Evolutionary conservation across 805 yeast species (phyloP).

Genomic region (Lachancea lanzarotensis): DNA sequence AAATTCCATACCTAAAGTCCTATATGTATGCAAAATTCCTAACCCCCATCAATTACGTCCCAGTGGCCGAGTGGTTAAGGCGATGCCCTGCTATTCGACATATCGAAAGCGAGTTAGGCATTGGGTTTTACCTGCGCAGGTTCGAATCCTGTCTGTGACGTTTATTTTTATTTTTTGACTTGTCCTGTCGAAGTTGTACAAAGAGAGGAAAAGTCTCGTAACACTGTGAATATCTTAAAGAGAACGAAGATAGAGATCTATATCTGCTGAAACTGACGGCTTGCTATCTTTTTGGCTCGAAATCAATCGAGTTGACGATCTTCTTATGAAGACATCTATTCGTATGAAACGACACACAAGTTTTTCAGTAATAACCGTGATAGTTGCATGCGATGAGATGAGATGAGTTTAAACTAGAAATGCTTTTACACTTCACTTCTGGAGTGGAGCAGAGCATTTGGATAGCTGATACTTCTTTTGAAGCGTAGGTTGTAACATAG

Average conservation of each 20-base stretch:
- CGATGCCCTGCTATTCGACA: slow-evolving; percentile 73
- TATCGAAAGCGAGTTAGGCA: slow-evolving; percentile 53
- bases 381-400: too few species aligned
- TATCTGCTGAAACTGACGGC: too few species aligned
- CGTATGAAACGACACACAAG: neutral
- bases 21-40: neutral
- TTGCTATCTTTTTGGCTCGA: too few species aligned
- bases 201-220: too few species aligned
- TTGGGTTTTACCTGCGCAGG: slow-evolving; percentile 95
- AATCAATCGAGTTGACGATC: neutral
- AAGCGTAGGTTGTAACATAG: neutral
- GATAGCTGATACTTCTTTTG: too few species aligned
- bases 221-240: too few species aligned
- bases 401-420: too few species aligned
- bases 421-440: too few species aligned
- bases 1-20: too few species aligned
- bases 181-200: too few species aligned
- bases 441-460: too few species aligned
- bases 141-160: slow-evolving; percentile 99
- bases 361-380: neutral
- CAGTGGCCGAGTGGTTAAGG: slow-evolving; percentile 94
- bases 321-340: neutral
- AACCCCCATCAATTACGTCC: slow-evolving; percentile 31
- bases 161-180: slow-evolving; percentile 34
- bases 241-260: too few species aligned